Evolutionary conservation across 345 rosid species (phyloP).

Genomic region (Gossypium turneri): DNA sequence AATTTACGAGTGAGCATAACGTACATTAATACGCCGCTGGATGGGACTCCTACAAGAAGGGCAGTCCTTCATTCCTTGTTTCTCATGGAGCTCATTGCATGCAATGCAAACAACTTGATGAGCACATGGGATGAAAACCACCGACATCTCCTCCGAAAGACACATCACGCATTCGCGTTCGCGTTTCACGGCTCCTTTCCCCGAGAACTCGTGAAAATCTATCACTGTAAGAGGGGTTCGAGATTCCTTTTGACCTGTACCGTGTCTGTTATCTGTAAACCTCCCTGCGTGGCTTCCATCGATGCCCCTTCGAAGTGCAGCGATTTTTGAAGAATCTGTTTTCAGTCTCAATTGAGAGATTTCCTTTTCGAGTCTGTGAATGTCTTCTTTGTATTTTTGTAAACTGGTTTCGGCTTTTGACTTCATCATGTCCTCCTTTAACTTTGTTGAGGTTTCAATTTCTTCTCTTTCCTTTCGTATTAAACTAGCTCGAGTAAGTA

Average conservation of each 20-base stretch:
- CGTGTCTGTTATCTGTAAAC: slow-evolving; percentile 23
- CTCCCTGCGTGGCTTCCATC: slow-evolving; percentile 49
- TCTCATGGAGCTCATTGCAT: slow-evolving; percentile 55
- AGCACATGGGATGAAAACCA: slow-evolving; percentile 65
- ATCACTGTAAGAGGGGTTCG: slow-evolving; percentile 17
- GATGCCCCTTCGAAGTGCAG: slow-evolving; percentile 59
- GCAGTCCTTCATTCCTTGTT: slow-evolving; percentile 52
- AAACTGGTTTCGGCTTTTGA: slow-evolving; percentile 47
- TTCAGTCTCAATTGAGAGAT: slow-evolving; percentile 60
- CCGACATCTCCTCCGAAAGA: slow-evolving; percentile 55
- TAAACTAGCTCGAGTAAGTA: not conserved
- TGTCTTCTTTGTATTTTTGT: slow-evolving; percentile 45
- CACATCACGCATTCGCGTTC: slow-evolving; percentile 97
- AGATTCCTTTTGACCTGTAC: slow-evolving; percentile 30
- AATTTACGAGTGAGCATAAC: slow-evolving; percentile 37
- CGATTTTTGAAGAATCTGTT: slow-evolving; percentile 57
- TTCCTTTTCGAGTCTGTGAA: slow-evolving; percentile 60
- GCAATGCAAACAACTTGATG: slow-evolving; percentile 53
- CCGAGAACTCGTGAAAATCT: slow-evolving; percentile 30
- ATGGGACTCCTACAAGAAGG: slow-evolving; percentile 57
- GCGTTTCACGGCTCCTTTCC: slow-evolving; percentile 49
- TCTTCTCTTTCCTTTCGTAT: not conserved
- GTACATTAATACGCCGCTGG: slow-evolving; percentile 42
- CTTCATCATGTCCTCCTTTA: slow-evolving; percentile 27
- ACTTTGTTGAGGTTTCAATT: not conserved